Base-by-base conservation (phyloP, 108 stramenopile genomes). In the Pseudonitzschia delicatissima region DNA sequence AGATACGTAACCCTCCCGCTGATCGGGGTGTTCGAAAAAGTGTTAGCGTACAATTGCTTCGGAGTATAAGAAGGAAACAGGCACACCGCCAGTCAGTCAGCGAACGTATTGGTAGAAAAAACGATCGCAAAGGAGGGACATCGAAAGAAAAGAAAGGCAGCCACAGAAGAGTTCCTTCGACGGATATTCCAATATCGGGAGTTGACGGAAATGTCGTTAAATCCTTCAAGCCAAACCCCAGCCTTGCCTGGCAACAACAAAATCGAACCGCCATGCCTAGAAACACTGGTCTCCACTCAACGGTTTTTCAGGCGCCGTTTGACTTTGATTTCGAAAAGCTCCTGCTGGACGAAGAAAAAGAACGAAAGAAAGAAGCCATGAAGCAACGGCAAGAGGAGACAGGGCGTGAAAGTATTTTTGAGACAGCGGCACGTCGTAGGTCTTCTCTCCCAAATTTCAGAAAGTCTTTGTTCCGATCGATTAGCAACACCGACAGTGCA, bases 181-280 rank as follows among this genome's bases (percentile, higher is more conserved):
- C 35, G 13, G 57, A 58, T 33, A 23, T 58, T 32, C 57, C 57
- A 15, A 0, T 34, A 6, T 32, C 57, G 35, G 57, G 57, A 4
- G 5, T 5, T n/a, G 42, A 6, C 42, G 42, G 42, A 44, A 35
- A 17, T 33, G 57, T 58, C 12, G 40, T 42, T 11, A 58, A 58
- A 21, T 58, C 57, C 9, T 58, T 58, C 28, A 34, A 58, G 28
- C 57, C 57, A 29, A 58, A 34, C 6, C 32, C 13, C 29, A 37
- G 33, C 6, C 33, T 11, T 15, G n/a, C 57, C 18, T 58, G 32
- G 31, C 34, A 58, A 33, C 5, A 35, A n/a, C 28, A 23, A 25
- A 23, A 23, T 23, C 50, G 7, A 4, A 15, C 25, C 25, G 50
- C 50, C 23, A 51, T 51, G 50, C 50, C 50, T 12, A 25, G 20